A percentile compares a stretch with the other conserved stretches of the same genome.
phyloP scores from a whole-genome alignment of 306 rosid species.

The Castanea mollissima region DNA sequence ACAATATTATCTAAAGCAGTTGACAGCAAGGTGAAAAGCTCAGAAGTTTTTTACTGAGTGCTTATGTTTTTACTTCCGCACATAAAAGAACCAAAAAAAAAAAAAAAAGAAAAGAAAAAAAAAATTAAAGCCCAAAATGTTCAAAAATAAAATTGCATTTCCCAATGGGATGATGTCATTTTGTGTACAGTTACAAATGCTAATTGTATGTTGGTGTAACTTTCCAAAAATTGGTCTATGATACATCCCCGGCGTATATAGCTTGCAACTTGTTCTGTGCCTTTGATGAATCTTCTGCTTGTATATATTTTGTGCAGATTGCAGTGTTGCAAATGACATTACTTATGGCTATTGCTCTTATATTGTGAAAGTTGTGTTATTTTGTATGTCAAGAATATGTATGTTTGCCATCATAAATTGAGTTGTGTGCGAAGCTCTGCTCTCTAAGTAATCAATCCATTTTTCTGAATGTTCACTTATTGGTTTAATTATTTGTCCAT shows the following conservation, averaged over 20 bases:
- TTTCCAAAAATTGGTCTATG: not conserved
- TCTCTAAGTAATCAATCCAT: not conserved
- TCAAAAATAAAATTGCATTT: not conserved
- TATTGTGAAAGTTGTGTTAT: not conserved
- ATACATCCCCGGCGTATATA: not conserved
- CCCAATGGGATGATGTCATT: not conserved
- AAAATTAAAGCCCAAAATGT: not conserved
- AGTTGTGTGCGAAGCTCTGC: not conserved
- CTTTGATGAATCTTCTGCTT: not conserved
- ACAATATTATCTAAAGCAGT: too few relatives aligned
- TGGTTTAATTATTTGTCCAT: not conserved
- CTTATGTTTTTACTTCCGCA: too few relatives aligned
- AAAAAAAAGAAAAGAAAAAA: not conserved
- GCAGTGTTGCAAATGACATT: not conserved
- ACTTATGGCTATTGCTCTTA: not conserved
- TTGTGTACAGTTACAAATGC: not conserved
- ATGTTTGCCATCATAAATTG: not conserved
- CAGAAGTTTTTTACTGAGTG: too few relatives aligned
- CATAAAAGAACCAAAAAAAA: not conserved
- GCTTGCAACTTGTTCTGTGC: not conserved
- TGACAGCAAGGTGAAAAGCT: too few relatives aligned
- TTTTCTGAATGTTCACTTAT: not conserved
- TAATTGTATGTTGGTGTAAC: not conserved
- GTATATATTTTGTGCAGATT: not conserved
- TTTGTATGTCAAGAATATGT: not conserved